Conservation (phyloP, 2,329 filamentous ascomycete genomes). For the Cytospora leucostoma region DNA sequence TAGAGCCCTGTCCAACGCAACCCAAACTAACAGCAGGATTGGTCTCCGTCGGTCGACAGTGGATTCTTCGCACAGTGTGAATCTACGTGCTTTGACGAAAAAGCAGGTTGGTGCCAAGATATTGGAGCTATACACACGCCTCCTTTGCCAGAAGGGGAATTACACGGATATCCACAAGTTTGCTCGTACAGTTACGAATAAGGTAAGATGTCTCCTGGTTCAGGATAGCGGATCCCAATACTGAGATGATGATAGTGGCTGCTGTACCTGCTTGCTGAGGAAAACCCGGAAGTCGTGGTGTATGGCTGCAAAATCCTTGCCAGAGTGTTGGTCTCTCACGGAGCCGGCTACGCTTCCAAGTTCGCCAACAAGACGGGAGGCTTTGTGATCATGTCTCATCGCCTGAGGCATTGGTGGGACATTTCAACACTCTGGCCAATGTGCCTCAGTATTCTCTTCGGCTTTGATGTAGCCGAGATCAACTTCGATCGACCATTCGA, state of each 20-base stretch:
- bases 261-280: slow-evolving; percentile 84
- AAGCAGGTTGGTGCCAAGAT: slow-evolving; percentile 74
- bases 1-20: slow-evolving; percentile 42
- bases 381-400: slow-evolving; percentile 80
- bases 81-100: slow-evolving; percentile 52
- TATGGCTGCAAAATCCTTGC: slow-evolving; percentile 81
- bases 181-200: slow-evolving; percentile 91
- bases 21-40: slow-evolving; percentile 37
- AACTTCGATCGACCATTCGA: slow-evolving; percentile 75
- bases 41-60: slow-evolving; percentile 41
- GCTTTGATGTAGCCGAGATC: slow-evolving; percentile 73
- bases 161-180: slow-evolving; percentile 77
- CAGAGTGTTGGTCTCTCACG: slow-evolving; percentile 80
- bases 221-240: background rate
- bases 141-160: slow-evolving; percentile 75
- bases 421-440: slow-evolving; percentile 82
- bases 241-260: slow-evolving; percentile 65
- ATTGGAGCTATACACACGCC: slow-evolving; percentile 72
- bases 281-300: slow-evolving; percentile 79
- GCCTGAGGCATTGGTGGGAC: slow-evolving; percentile 87
- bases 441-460: slow-evolving; percentile 86
- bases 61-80: slow-evolving; percentile 31
- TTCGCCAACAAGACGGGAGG: slow-evolving; percentile 84
- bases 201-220: slow-evolving; percentile 58
- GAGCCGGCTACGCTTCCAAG: slow-evolving; percentile 77